Evolutionary conservation across 1,284 basidiomycete genomes (phyloP), one percentile per base, ranked within the genome.

Genomic region (Papiliotrema nemorosa): DNA sequence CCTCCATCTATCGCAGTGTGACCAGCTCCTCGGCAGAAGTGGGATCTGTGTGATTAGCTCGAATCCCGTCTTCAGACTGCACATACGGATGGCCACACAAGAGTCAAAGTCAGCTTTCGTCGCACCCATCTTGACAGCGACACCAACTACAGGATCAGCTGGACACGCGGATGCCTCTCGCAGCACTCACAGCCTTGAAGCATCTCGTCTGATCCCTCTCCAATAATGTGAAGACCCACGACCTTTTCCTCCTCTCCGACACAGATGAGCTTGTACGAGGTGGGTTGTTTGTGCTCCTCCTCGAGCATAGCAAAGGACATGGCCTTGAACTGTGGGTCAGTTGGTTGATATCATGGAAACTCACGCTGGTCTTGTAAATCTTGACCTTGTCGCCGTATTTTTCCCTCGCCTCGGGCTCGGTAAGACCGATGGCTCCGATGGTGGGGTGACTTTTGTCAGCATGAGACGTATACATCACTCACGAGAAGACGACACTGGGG

Each of bases 51-150:
- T 26, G 13, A 22, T 39, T 16, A 45, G 42, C 18, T 5, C 14
- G 5, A 26, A 27, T 5, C n/a, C 20, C 22, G 12, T 18, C 20
- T 22, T n/a, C 7, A n/a, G 9, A 24, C 5, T 3, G 6, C 7
- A 70, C 72, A 55, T 50, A 74, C 70, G 92, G 62, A 97, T 96
- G 18, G 92, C 92, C 37, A 96, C 88, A 3, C 87, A 90, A 64
- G 87, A 82, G 64, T 92, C 89, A 53, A 94, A 78, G 69, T 94
- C 87, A 63, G 82, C 76, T 78, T 92, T 92, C 18, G 81, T 70
- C 81, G 86, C 88, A 48, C 90, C 88, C 91, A 97, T 92, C 81
- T 97, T 97, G 64, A 98, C 80, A 12, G 93, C 93, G 18, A 97
- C 90, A 1, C 79, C 89, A 70, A 97, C 67, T 70, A 10, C 18